Evolutionary conservation across 2,329 filamentous ascomycete genomes (phyloP).

Genomic region (Colletotrichum kahawae): DNA sequence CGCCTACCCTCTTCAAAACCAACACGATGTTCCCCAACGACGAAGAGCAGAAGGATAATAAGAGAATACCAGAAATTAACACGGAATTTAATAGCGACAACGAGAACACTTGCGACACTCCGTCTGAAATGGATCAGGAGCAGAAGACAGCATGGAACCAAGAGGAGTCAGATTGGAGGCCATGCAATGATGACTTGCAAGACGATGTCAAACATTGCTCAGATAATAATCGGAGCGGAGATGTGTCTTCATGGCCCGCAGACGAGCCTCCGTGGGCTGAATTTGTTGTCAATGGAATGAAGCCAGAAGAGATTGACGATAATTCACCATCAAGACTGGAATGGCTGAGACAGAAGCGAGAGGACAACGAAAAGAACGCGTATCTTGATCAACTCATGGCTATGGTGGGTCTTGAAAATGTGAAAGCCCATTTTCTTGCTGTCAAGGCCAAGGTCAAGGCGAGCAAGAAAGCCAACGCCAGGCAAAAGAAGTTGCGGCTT

Average conservation of each 20-base stretch:
- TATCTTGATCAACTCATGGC: slow-evolving; percentile 64
- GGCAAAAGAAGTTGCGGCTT: background rate
- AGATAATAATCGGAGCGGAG: background rate
- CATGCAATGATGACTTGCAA: slow-evolving; percentile 23
- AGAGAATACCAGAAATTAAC: background rate
- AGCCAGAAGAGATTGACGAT: slow-evolving; percentile 33
- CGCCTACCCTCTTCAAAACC: background rate
- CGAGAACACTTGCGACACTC: background rate
- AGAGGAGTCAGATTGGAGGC: background rate
- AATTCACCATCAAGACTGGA: slow-evolving; percentile 46
- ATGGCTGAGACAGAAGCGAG: slow-evolving; percentile 46
- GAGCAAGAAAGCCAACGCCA: background rate
- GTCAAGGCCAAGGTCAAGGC: background rate
- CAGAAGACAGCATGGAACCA: background rate
- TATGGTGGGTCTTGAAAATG: slow-evolving; percentile 63
- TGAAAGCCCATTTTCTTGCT: background rate
- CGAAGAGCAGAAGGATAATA: background rate
- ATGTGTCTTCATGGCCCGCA: background rate
- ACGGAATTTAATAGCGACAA: background rate
- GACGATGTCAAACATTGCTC: slow-evolving; percentile 33
- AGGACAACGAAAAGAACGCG: slow-evolving; percentile 53
- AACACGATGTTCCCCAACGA: background rate
- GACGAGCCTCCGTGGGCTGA: background rate
- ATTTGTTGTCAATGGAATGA: background rate
- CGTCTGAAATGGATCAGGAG: background rate